Evolutionary conservation across 306 rosid species (phyloP), one percentile per base, ranked within the genome.

Genomic region (Dryas octopetala): DNA sequence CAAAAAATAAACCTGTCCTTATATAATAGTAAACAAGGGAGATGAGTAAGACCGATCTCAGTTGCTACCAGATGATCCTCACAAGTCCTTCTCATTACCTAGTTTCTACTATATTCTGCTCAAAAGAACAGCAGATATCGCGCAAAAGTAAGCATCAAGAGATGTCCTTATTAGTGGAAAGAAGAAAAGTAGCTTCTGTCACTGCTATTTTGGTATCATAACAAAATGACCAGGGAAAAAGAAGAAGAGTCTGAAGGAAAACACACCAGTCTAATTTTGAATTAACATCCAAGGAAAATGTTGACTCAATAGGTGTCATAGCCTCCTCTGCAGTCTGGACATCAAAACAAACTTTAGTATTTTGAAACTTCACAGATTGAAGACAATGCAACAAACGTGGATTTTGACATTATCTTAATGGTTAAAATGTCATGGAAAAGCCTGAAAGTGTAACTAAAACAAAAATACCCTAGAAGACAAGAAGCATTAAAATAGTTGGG

Each of bases 241-340:
- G 78, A 82, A 81, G 17, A 54, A 43, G 19, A 70, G 41, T 66
- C 50, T 9, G 6, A 75, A 19, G 47, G 7, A 11, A 61, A 66
- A 68, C 84, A 75, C 43, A 86, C 89, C 89, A 86, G 84, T 81
- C 87, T 52, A 86, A 83, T 73, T 78, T 86, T 40, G 89, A 86
- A 74, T 78, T 78, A 47, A 86, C 89, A 57, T 86, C 89, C 76
- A 86, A 73, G 53, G 89, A 86, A 83, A 86, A 86, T 60, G 89
- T 83, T 74, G 89, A 86, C 78, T 86, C 89, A 65, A 86, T 86
- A 44, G 89, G 89, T 64, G 89, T 86, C 89, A 86, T 86, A 71
- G 85, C 87, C 80, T 79, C 89, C 87, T 80, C 76, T 11, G 89
- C 93, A 54, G 98, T 91, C 97, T 91, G 95, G 43, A 68, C 74